These are phyloP conservation scores for Monosiga brevicollis DNA, from an alignment of 78 protist genomes.

Conservation along the genomic window DNA sequence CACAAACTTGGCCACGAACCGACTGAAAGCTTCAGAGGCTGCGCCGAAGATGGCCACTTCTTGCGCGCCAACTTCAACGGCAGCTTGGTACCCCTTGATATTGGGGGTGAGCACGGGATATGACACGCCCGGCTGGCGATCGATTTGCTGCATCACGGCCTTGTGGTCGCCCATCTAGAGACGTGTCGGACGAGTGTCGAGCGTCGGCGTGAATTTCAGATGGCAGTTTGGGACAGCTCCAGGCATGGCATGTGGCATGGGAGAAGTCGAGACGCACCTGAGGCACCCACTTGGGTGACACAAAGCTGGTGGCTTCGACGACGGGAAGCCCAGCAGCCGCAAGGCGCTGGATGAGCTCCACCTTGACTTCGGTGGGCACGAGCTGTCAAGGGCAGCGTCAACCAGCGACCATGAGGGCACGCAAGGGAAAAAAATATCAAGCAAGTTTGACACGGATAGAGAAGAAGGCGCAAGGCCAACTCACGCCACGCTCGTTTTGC, in stretches of 20 bases:
- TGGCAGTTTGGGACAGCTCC: background rate
- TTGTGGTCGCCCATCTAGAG: constrained; percentile 53
- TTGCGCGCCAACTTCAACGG: constrained; percentile 47
- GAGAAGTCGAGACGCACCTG: constrained; percentile 44
- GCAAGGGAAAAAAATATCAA: too few relatives aligned
- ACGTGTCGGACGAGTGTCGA: background rate
- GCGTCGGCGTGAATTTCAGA: background rate
- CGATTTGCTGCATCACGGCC: constrained; percentile 23
- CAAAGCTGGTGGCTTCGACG: constrained; percentile 80
- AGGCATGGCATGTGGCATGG: background rate
- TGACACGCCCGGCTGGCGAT: constrained; percentile 27
- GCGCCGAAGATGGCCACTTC: constrained; percentile 75
- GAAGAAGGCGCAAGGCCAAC: too few relatives aligned
- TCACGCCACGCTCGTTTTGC: constrained; percentile 72
- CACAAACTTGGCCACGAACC: too few relatives aligned
- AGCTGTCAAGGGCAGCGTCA: too few relatives aligned
- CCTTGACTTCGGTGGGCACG: constrained; percentile 50
- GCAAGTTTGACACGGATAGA: too few relatives aligned
- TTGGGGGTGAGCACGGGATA: constrained; percentile 84
- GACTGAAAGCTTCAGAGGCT: constrained; percentile 64
- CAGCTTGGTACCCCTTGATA: constrained; percentile 58
- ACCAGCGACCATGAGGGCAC: too few relatives aligned
- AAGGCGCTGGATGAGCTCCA: constrained; percentile 59
- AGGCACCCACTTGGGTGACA: constrained; percentile 77
- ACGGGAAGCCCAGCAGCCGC: constrained; percentile 45